Evolutionary conservation across 2,329 filamentous ascomycete genomes (phyloP), one percentile per base, ranked within the genome.

Genomic region (Cladosporium sp.): DNA sequence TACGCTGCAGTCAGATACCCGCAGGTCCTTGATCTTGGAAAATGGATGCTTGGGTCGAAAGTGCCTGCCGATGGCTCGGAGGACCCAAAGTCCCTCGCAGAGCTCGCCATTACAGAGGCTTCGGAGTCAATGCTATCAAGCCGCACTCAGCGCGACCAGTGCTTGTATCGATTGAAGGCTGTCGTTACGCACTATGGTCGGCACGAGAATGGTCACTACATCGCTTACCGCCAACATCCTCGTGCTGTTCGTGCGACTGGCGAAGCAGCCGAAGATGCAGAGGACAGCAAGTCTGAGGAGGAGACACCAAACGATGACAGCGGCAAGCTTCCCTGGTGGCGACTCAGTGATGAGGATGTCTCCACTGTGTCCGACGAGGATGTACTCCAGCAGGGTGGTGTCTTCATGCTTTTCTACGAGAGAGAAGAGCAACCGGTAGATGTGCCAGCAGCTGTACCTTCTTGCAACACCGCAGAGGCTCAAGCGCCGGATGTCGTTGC

Each of bases 381-480:
- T 32, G 91, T 96, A 0, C 80, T 95, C 60, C 84, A 83, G 2
- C 90, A 96, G 71, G 88, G 88, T 0, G 92, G 92, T 1, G 94
- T 93, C 0, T 98, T 98, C 75, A 98, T 99, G 94, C 85, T 98
- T 0, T 98, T 98, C 77, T 99, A 98, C 77, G 94, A 99, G 76
- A 87, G 86, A 21, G 61, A 64, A 5, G 61, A 64, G 15, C 24
- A 38, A 38, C 26, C 24, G 30, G 21, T 26, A 2, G 18, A 15
- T 11, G 44, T 21, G 4, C 24, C 24, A 15, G 26, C 2, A 12
- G 24, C 18, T n/a, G 12, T 15, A 30, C 24, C 51, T 10, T 3
- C 21, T 8, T 15, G 8, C 15, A 47, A 55, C 18, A 15, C 36
- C n/a, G n/a, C 36, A 34, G 34, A 64, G 32, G 18, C 26, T 8